phyloP scores from a whole-genome alignment of 1,139 yeast genomes.

The Hyphopichia wangnamkhiaoensis region DNA sequence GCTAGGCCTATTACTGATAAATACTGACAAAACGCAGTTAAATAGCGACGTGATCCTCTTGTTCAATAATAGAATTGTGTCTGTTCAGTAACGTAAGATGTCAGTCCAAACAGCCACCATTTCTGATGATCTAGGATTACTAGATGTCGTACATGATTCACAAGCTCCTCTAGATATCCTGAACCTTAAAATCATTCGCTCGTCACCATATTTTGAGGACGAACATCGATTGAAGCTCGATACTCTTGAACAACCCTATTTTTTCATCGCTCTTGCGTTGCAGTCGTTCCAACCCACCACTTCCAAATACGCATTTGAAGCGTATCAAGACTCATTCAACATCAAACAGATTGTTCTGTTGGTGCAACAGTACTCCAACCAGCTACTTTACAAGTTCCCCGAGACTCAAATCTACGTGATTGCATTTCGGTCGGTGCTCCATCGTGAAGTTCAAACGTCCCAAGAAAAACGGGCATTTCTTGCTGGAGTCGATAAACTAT shows the following conservation, averaged over 20 bases:
- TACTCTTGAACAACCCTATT: slow-evolving; percentile 17
- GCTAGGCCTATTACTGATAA: no score
- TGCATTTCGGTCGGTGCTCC: slow-evolving; percentile 29
- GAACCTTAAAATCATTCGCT: slow-evolving; percentile 11
- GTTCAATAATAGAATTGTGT: no score
- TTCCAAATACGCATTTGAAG: slow-evolving; percentile 21
- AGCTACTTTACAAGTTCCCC: slow-evolving; percentile 12
- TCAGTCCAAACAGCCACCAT: no score
- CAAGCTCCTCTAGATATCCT: not conserved
- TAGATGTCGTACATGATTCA: not conserved
- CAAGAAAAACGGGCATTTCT: slow-evolving; percentile 21
- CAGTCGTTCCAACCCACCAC: slow-evolving; percentile 20
- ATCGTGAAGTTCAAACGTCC: slow-evolving; percentile 22
- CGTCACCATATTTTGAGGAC: slow-evolving; percentile 30
- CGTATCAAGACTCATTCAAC: slow-evolving; percentile 25
- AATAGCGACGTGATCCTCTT: no score
- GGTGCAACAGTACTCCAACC: slow-evolving; percentile 15
- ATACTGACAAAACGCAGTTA: no score
- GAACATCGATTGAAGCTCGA: slow-evolving; percentile 23
- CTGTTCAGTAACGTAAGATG: no score
- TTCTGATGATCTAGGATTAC: no score
- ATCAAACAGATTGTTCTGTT: slow-evolving; percentile 17
- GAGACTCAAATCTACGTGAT: slow-evolving; percentile 24
- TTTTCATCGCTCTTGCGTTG: slow-evolving; percentile 26
- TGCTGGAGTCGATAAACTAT: slow-evolving; percentile 24